These are phyloP conservation scores for Neurospora terricola DNA, from an alignment of 495 filamentous ascomycete genomes.

Conservation along the genomic window DNA sequence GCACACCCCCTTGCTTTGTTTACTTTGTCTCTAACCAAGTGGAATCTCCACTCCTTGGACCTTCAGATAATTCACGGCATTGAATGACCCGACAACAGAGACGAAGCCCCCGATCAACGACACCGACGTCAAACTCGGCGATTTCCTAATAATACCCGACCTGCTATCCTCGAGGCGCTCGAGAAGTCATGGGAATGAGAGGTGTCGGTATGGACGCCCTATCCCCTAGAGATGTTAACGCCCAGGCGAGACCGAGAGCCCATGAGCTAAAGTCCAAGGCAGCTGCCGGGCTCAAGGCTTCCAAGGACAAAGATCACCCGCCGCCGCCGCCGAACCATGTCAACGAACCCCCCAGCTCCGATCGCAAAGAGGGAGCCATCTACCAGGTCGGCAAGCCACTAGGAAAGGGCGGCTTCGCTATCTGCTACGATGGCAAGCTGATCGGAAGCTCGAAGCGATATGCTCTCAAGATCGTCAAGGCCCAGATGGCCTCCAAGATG, in stretches of 20 bases:
- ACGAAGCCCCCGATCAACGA: not conserved
- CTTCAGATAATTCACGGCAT: not conserved
- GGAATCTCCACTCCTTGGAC: not conserved
- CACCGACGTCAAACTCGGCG: not conserved
- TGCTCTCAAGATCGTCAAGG: constrained; percentile 85
- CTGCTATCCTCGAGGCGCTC: not conserved
- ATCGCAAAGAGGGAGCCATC: constrained; percentile 57
- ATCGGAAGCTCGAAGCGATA: constrained; percentile 54
- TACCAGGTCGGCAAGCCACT: constrained; percentile 78
- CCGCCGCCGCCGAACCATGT: constrained; percentile 70
- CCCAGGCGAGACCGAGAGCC: constrained; percentile 31
- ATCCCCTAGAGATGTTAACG: constrained; percentile 63
- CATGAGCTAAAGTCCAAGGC: constrained; percentile 47
- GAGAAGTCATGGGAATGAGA: constrained; percentile 23
- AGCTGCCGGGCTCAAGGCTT: constrained; percentile 41
- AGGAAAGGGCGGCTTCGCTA: constrained; percentile 91
- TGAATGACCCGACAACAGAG: not conserved
- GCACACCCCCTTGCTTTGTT: not conserved
- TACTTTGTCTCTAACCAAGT: not conserved
- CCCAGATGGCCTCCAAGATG: constrained; percentile 72
- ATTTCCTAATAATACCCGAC: not conserved
- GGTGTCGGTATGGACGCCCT: constrained; percentile 54
- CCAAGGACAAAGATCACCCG: constrained; percentile 61
- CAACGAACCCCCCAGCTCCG: constrained; percentile 51
- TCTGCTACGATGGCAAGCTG: constrained; percentile 72